Conservation (phyloP, 208 protist genomes). For the Acanthamoeba quina region DNA sequence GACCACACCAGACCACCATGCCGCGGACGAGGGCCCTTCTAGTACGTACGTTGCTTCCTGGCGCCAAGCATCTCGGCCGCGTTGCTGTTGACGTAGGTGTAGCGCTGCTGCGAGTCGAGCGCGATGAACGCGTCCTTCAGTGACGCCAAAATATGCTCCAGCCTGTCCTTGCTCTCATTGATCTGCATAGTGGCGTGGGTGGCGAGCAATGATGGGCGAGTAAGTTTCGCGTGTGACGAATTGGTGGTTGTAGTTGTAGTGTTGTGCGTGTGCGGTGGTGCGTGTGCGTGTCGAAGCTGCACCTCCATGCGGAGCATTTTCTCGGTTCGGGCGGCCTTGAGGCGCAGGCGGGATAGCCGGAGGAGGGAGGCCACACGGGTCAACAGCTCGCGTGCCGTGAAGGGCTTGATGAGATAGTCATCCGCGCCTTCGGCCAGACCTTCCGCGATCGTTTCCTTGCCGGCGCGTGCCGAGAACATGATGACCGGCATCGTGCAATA, state of each 20-base stretch:
- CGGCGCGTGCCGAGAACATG: conserved; percentile 76
- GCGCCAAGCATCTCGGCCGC: neutral
- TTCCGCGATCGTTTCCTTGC: conserved; percentile 71
- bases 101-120: conserved; percentile 19
- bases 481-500: conserved; percentile 74
- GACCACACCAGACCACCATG: neutral
- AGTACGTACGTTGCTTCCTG: neutral
- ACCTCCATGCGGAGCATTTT: neutral
- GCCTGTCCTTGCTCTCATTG: neutral
- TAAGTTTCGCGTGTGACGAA: neutral
- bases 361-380: conserved; percentile 34
- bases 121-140: conserved; percentile 39
- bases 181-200: neutral
- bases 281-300: neutral
- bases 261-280: neutral
- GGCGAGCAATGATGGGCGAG: no score
- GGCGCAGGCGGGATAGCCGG: neutral
- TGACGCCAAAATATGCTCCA: conserved; percentile 6
- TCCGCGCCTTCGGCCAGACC: conserved; percentile 70
- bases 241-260: no score
- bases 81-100: conserved; percentile 59
- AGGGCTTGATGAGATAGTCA: conserved; percentile 80
- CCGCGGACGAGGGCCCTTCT: neutral
- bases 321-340: conserved; percentile 19
- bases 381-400: conserved; percentile 73